These are phyloP conservation scores for Gloeostereum incarnatum DNA, from an alignment of 768 basidiomycete genomes.

Conservation along the genomic window DNA sequence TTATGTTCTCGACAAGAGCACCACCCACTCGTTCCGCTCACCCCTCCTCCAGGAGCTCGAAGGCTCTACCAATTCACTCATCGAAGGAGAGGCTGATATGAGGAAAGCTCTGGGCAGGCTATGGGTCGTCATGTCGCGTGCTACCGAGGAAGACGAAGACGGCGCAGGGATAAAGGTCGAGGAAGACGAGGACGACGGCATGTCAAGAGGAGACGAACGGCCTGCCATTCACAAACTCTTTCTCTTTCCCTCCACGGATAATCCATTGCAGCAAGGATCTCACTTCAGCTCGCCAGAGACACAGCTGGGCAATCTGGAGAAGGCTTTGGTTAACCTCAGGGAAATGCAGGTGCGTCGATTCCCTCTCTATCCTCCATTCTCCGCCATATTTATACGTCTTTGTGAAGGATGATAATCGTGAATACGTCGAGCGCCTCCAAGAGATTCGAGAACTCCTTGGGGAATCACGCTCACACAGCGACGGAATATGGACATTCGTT, in stretches of 20 bases:
- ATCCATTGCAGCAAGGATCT: no score
- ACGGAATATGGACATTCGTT: conserved; percentile 69
- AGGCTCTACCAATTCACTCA: conserved; percentile 71
- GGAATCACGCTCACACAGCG: conserved; percentile 60
- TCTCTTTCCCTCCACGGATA: conserved; percentile 38
- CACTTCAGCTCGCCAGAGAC: conserved; percentile 57
- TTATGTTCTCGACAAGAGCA: conserved; percentile 78
- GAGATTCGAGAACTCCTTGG: conserved; percentile 80
- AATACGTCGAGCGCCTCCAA: conserved; percentile 77
- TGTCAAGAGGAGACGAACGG: conserved; percentile 22
- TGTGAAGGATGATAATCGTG: conserved; percentile 80
- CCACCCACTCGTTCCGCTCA: conserved; percentile 79
- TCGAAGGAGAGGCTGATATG: conserved; percentile 74
- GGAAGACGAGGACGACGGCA: conserved; percentile 44
- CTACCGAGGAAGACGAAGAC: conserved; percentile 37
- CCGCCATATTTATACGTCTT: no score
- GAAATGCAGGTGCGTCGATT: no score
- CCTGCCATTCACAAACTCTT: conserved; percentile 62
- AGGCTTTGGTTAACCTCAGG: conserved; percentile 60
- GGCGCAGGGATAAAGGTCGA: conserved; percentile 63
- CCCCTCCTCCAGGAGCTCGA: conserved; percentile 72
- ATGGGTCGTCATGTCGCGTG: conserved; percentile 77
- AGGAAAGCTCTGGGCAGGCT: conserved; percentile 67
- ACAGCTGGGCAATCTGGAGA: conserved; percentile 66
- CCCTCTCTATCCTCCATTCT: no score